Evolutionary conservation across 129 eudicot species (phyloP), one percentile per base, ranked within the genome.

Genomic region (Flaveria sonorensis): DNA sequence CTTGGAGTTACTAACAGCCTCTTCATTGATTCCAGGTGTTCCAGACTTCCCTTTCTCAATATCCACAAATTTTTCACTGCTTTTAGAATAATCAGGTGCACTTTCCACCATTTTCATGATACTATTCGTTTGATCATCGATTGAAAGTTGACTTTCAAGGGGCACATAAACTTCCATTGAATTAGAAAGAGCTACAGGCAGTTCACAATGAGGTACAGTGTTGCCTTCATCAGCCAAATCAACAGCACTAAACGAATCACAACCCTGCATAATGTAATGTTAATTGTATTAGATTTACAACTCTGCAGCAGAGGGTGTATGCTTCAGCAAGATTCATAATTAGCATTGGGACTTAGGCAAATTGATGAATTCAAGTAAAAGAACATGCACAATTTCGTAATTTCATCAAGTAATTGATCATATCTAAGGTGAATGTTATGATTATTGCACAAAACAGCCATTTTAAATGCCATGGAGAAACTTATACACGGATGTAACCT

Each of bases 11-110:
- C 72, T 83, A 47, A 57, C 69, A 18, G 77, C 59, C 45, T 82
- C 92, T 55, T 70, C 88, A 56, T 65, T 80, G 68, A 80, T 73
- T 76, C 70, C 83, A 45, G 65, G 70, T n/a, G 60, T 77, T 74
- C 77, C 98, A 3, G 75, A 55, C 71, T 74, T 86, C 72, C 95
- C 89, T 68, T 85, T 85, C 84, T 93, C 98, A 56, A 88, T 81
- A 85, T 93, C 97, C 3, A 75, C 81, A 36, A 70, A 83, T 74
- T 74, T 68, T 28, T 81, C 74, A 56, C 59, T 14, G 72, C 90
- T 84, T 21, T 86, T 82, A 18, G 76, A 75, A 87, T 76, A 80
- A 26, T 67, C 52, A 76, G 70, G 69, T 56, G 78, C 77, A 56
- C 74, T 74, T 77, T 77, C 92, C 86, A 68, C 81, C 74, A 69